phyloP scores from a whole-genome alignment of 2,329 filamentous ascomycete species.

The Epichloe festucae region DNA sequence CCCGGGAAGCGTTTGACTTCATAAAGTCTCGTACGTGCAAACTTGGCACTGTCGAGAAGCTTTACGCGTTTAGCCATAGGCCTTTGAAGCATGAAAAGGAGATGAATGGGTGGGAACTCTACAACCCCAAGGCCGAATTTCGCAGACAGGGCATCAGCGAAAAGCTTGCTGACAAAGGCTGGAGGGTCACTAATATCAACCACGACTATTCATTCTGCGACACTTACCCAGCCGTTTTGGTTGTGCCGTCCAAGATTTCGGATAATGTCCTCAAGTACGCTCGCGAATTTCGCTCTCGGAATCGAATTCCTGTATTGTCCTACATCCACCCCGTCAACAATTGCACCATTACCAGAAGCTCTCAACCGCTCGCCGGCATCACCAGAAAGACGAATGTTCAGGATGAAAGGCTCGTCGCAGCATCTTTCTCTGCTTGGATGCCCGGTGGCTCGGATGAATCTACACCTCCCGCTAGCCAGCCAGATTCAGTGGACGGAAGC shows the following conservation, averaged over 20 bases:
- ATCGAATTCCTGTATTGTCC: slow-evolving; percentile 76
- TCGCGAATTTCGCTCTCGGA: slow-evolving; percentile 73
- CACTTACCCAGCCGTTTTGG: slow-evolving; percentile 77
- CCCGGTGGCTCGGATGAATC: slow-evolving; percentile 20
- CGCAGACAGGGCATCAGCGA: slow-evolving; percentile 74
- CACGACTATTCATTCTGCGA: slow-evolving; percentile 80
- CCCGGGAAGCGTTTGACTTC: slow-evolving; percentile 76
- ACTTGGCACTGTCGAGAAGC: slow-evolving; percentile 69
- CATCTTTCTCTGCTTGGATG: slow-evolving; percentile 56
- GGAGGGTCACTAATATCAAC: slow-evolving; percentile 87
- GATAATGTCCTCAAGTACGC: slow-evolving; percentile 95
- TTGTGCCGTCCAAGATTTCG: slow-evolving; percentile 81
- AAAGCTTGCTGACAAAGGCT: slow-evolving; percentile 64
- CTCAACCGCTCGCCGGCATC: slow-evolving; percentile 80
- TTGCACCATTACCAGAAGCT: slow-evolving; percentile 89
- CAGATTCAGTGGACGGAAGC: slow-evolving; percentile 28
- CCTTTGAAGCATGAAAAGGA: slow-evolving; percentile 60
- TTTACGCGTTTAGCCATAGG: slow-evolving; percentile 82
- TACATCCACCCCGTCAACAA: slow-evolving; percentile 97
- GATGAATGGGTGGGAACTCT: slow-evolving; percentile 70
- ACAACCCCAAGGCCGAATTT: slow-evolving; percentile 78
- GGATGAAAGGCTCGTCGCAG: slow-evolving; percentile 84
- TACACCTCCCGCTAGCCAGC: slow-evolving; percentile 32
- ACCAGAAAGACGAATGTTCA: slow-evolving; percentile 83
- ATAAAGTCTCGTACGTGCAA: slow-evolving; percentile 73